Evolutionary conservation across 805 yeast genomes (phyloP), one percentile per base, ranked within the genome.

Genomic region (Wickerhamiella occidentalis): DNA sequence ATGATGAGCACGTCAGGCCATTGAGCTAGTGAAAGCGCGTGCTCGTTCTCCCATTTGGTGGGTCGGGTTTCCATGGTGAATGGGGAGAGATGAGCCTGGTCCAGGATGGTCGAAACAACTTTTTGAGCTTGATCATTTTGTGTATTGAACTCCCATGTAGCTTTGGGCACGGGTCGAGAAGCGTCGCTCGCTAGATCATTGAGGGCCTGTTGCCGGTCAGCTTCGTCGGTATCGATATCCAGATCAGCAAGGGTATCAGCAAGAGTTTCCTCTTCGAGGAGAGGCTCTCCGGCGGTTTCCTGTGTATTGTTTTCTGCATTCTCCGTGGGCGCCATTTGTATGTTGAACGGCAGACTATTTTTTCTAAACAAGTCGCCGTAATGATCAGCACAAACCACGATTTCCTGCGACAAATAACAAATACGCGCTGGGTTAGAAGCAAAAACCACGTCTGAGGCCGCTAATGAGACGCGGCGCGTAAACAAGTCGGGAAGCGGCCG

Each of bases 81-180:
- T 11, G 98, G 98, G 28, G 92, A 82, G 42, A 92, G 63, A 59
- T 78, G 82, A 0, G 92, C 92, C 65, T 92, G 99, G 59, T 85
- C 95, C 11, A 92, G 64, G 0, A 92, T 53, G 0, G 96, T 87
- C 54, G 83, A 80, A 15, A 82, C 85, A 2, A 87, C 64, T 58
- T 81, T 56, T n/a, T 68, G 56, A 3, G 67, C 64, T 52, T 66
- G 41, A 9, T 45, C 36, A 15, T 45, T 28, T 21, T 28, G 35
- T 3, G 48, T 21, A 66, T 1, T 60, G 56, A 9, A 61, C 48
- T 44, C 62, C 62, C 29, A 60, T 58, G 12, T 21, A 6, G n/a
- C 42, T 36, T 17, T 52, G 49, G 17, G 43, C 2, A 30, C n/a
- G 5, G 48, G 43, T 15, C 19, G 21, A 6, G 42, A 45, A 6